These are phyloP conservation scores for Xylaria sp. DNA, from an alignment of 2,329 filamentous ascomycete genomes.

Conservation along the genomic window DNA sequence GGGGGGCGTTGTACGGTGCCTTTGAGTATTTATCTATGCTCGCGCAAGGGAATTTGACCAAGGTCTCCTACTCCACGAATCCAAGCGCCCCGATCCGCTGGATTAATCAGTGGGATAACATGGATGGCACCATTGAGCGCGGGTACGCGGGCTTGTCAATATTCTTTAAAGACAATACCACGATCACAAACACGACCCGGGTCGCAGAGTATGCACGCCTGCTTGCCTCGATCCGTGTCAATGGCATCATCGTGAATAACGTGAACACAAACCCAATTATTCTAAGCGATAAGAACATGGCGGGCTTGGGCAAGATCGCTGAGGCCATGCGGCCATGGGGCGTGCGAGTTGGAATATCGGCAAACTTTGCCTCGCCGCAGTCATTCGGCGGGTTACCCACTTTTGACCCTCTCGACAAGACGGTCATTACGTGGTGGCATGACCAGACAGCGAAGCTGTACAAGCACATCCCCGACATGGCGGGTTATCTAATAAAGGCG, in stretches of 20 bases:
- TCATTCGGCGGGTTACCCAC: slow-evolving; percentile 65
- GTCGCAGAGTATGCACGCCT: slow-evolving; percentile 72
- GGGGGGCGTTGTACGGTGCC: slow-evolving; percentile 74
- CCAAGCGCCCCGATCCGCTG: slow-evolving; percentile 65
- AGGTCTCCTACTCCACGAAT: slow-evolving; percentile 63
- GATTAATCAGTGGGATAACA: slow-evolving; percentile 80
- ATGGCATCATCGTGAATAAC: slow-evolving; percentile 75
- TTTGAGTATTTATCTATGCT: slow-evolving; percentile 75
- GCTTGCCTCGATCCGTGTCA: slow-evolving; percentile 72
- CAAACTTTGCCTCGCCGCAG: slow-evolving; percentile 74
- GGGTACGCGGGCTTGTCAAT: slow-evolving; percentile 75
- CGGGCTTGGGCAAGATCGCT: slow-evolving; percentile 70
- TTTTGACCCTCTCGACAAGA: slow-evolving; percentile 71
- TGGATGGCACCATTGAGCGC: slow-evolving; percentile 73
- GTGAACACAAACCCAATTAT: slow-evolving; percentile 73
- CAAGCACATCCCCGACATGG: slow-evolving; percentile 70
- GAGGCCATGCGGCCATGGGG: slow-evolving; percentile 74
- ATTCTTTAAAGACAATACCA: slow-evolving; percentile 69
- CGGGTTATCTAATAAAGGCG: slow-evolving; percentile 76
- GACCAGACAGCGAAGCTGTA: slow-evolving; percentile 70
- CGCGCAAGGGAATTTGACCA: slow-evolving; percentile 52
- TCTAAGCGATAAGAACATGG: slow-evolving; percentile 65
- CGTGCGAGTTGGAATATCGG: slow-evolving; percentile 70
- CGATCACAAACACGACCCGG: slow-evolving; percentile 68
- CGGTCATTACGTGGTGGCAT: slow-evolving; percentile 71